Evolutionary conservation across 2,329 filamentous ascomycete genomes (phyloP).

Genomic region (Polytolypa hystricis): DNA sequence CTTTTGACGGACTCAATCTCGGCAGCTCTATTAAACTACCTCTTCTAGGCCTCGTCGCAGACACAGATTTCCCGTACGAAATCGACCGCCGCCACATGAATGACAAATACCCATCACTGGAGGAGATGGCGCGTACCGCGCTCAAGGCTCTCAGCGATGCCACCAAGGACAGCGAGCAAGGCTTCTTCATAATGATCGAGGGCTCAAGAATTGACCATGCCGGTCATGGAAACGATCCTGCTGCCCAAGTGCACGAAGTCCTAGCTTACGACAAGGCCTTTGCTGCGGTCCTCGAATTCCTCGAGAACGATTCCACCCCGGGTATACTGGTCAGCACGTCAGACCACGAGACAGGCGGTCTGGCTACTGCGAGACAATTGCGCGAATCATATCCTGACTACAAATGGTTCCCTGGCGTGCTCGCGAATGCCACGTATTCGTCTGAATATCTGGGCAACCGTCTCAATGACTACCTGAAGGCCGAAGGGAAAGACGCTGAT

Average conservation of each 20-base stretch:
- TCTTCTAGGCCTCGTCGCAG: constrained; percentile 73
- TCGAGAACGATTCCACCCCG: constrained; percentile 58
- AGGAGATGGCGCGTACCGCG: constrained; percentile 81
- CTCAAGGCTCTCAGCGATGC: constrained; percentile 68
- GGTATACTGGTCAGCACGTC: constrained; percentile 81
- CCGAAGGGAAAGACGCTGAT: constrained; percentile 22
- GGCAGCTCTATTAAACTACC: constrained; percentile 64
- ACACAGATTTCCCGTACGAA: constrained; percentile 79
- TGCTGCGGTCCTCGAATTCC: constrained; percentile 69
- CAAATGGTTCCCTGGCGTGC: constrained; percentile 69
- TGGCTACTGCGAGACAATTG: constrained; percentile 66
- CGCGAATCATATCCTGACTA: constrained; percentile 54
- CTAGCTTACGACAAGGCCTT: constrained; percentile 90
- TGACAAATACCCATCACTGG: constrained; percentile 73
- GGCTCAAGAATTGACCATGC: constrained; percentile 94
- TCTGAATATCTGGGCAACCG: constrained; percentile 58
- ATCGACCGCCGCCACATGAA: constrained; percentile 73
- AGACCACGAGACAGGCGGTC: constrained; percentile 91
- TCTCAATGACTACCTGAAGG: constrained; percentile 49
- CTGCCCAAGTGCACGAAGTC: constrained; percentile 79
- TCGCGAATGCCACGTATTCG: constrained; percentile 68
- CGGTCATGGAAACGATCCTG: constrained; percentile 73
- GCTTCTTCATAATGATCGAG: constrained; percentile 98
- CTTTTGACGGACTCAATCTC: constrained; percentile 62
- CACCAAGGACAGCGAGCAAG: constrained; percentile 72